Conservation (phyloP, 1,284 basidiomycete genomes). For the Stereum hirsutum region DNA sequence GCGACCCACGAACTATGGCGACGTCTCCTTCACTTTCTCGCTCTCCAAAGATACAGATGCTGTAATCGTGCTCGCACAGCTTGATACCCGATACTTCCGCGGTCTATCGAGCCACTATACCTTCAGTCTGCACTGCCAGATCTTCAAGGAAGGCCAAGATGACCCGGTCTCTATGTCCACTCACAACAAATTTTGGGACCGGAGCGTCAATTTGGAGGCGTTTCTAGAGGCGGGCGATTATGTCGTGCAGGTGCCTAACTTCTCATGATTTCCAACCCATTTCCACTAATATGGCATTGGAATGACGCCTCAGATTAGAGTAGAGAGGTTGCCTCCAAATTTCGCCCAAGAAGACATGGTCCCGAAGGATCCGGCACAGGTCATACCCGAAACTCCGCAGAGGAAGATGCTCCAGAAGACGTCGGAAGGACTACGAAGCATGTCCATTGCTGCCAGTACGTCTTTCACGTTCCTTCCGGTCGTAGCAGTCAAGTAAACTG, state of each 20-base stretch:
- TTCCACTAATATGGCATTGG: not conserved
- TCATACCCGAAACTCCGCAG: not conserved
- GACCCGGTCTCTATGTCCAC: not conserved
- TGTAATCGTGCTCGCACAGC: not conserved
- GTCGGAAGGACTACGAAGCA: not conserved
- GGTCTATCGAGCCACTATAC: not conserved
- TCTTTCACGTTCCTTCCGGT: not conserved
- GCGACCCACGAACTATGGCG: not conserved
- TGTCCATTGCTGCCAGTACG: not conserved
- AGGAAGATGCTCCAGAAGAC: not conserved
- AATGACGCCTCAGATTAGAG: not conserved
- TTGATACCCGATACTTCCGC: not conserved
- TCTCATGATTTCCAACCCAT: not conserved
- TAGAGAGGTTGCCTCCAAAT: too few species aligned
- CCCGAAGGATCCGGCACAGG: not conserved
- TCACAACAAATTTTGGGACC: not conserved
- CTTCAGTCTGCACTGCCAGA: not conserved
- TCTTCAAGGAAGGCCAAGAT: not conserved
- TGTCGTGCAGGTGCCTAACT: not conserved
- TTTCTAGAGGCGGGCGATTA: not conserved
- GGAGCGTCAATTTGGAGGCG: not conserved
- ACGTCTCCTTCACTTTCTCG: not conserved
- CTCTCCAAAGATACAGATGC: too few species aligned
- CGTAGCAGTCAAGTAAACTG: too few species aligned
- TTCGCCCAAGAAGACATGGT: too few species aligned